Conservation (phyloP, 768 basidiomycete species). For the Tricholoma sp. region DNA sequence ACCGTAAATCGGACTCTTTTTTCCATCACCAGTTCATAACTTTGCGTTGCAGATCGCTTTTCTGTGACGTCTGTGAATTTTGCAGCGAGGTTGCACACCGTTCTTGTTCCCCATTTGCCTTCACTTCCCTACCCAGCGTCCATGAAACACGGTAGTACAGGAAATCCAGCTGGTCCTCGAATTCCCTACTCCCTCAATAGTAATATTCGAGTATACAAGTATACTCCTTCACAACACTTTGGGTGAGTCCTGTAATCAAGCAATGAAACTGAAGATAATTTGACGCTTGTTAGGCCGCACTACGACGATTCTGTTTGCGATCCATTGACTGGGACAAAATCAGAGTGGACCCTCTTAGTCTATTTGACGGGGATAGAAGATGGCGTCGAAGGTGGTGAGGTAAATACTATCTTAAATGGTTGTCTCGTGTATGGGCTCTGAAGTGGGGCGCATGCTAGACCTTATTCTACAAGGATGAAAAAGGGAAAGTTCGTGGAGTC, state of each 20-base stretch:
- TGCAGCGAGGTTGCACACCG: conserved; percentile 44
- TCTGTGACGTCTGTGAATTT: conserved; percentile 56
- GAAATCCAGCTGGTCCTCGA: conserved; percentile 23
- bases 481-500: conserved; percentile 40
- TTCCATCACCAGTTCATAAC: neutral
- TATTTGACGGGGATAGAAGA: conserved; percentile 71
- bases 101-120: conserved; percentile 55
- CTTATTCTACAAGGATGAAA: conserved; percentile 58
- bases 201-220: conserved; percentile 73
- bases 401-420: conserved; percentile 16
- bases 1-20: conserved; percentile 40
- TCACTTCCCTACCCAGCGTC: conserved; percentile 42
- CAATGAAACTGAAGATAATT: neutral
- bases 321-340: conserved; percentile 50
- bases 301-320: conserved; percentile 72
- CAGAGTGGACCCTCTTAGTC: conserved; percentile 70
- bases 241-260: conserved; percentile 30
- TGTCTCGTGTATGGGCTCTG: neutral
- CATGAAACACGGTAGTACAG: conserved; percentile 25
- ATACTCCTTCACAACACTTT: conserved; percentile 59
- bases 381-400: conserved; percentile 69
- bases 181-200: conserved; percentile 59
- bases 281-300: conserved; percentile 39
- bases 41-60: conserved; percentile 44
- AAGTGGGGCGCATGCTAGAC: conserved; percentile 37